A percentile compares a stretch with the other conserved stretches of the same genome.
Evolutionary conservation across 495 filamentous ascomycete species (phyloP).

Genomic region (Daldinia childiae): DNA sequence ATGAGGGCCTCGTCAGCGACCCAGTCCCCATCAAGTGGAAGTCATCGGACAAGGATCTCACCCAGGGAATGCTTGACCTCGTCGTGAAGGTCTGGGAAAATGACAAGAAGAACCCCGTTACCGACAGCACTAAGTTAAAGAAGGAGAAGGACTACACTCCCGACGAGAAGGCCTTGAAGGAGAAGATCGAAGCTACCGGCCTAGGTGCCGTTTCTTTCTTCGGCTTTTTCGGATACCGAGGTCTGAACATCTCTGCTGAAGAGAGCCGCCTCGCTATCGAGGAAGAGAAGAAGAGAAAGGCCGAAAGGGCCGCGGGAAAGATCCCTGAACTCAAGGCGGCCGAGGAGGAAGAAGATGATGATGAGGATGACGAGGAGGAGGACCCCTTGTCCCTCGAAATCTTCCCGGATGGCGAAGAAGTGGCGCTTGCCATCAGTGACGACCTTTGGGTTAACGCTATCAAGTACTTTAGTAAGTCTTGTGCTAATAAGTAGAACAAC

Average conservation of each 20-base stretch:
- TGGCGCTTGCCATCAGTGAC: slow-evolving; percentile 82
- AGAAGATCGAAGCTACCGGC: slow-evolving; percentile 64
- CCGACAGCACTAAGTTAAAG: slow-evolving; percentile 56
- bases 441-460: slow-evolving; percentile 88
- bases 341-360: slow-evolving; percentile 58
- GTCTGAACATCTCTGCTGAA: slow-evolving; percentile 71
- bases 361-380: slow-evolving; percentile 63
- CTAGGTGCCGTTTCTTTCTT: slow-evolving; percentile 80
- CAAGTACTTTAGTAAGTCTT: slow-evolving; percentile 84
- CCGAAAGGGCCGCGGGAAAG: slow-evolving; percentile 66
- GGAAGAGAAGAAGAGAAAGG: slow-evolving; percentile 66
- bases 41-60: slow-evolving; percentile 77
- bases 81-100: slow-evolving; percentile 74
- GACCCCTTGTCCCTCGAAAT: slow-evolving; percentile 72
- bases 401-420: slow-evolving; percentile 80
- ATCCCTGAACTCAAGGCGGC: slow-evolving; percentile 59
- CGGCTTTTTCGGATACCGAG: slow-evolving; percentile 82
- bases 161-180: slow-evolving; percentile 61
- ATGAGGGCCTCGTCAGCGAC: slow-evolving; percentile 79
- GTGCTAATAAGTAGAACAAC: slow-evolving; percentile 2
- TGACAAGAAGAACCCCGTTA: slow-evolving; percentile 53
- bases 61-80: slow-evolving; percentile 77
- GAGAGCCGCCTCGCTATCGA: slow-evolving; percentile 68
- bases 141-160: slow-evolving; percentile 56
- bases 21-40: slow-evolving; percentile 92